phyloP scores from a whole-genome alignment of 2,329 filamentous ascomycete genomes.

The Talaromyces sp. region DNA sequence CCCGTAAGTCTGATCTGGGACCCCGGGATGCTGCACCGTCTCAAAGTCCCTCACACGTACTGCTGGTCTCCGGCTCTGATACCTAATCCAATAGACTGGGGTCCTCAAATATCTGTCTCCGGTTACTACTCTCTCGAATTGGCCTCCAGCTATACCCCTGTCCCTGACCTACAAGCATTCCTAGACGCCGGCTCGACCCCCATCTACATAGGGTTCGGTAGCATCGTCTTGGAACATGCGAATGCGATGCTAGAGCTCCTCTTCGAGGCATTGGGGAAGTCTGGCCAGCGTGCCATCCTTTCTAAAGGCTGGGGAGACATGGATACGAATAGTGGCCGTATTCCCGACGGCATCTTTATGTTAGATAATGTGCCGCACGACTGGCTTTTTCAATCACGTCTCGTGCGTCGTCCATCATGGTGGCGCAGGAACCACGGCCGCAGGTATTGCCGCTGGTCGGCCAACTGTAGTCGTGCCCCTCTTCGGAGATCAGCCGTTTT shows the following conservation, averaged over 20 bases:
- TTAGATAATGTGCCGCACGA: conserved; percentile 82
- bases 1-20: conserved; percentile 25
- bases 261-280: conserved; percentile 63
- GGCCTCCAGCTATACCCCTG: conserved; percentile 62
- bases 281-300: conserved; percentile 70
- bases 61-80: conserved; percentile 28
- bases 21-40: conserved; percentile 3
- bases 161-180: conserved; percentile 62
- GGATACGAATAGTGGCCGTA: conserved; percentile 53
- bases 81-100: conserved; percentile 42
- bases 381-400: conserved; percentile 79
- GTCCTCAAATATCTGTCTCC: conserved; percentile 33
- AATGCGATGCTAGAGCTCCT: conserved; percentile 67
- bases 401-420: conserved; percentile 75
- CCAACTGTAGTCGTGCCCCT: conserved; percentile 83
- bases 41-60: conserved; percentile 12
- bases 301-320: conserved; percentile 87
- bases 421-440: conserved; percentile 50
- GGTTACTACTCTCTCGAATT: conserved; percentile 59
- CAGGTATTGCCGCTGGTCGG: conserved; percentile 72
- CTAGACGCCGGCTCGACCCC: conserved; percentile 65
- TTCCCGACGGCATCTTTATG: conserved; percentile 75
- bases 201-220: conserved; percentile 78
- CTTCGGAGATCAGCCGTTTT: conserved; percentile 81
- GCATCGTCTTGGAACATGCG: conserved; percentile 74